Base-by-base conservation (phyloP, 805 yeast genomes). In the Dipodascopsis uninucleata region DNA sequence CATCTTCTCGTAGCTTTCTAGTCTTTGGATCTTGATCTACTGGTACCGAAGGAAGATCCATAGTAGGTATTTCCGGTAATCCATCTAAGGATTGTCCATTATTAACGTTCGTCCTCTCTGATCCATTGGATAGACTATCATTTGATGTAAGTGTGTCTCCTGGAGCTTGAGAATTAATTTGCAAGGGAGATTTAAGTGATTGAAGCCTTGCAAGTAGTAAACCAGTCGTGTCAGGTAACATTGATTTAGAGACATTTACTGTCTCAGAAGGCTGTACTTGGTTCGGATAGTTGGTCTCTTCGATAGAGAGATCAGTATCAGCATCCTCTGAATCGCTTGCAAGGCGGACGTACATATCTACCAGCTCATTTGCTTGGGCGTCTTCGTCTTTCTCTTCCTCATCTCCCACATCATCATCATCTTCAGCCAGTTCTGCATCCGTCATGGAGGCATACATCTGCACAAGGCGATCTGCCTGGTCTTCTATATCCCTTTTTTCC, bases 1-100 rank as follows among this genome's bases (percentile, higher is more conserved):
- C 45, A 21, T 50, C 53, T 28, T 43, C 53, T 10, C 43, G 39
- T 17, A 50, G 45, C 34, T 50, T 50, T 23, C 18, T 16, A n/a
- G 37, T 35, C 2, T 32, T 31, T 2, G 41, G 45, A 14, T 20
- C 25, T 10, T 28, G 31, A 16, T 39, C 41, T 9, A 36, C 14
- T 7, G 53, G 45, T 3, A 34, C 49, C 4, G 36, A 24, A 4
- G 53, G 53, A 17, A 50, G 17, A 2, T 45, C 8, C 10, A 46
- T 20, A 2, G 41, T 38, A 3, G 55, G 53, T 14, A 43, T 42
- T 4, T 28, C 41, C 3, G 53, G 53, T n/a, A n/a, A n/a, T n/a
- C n/a, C n/a, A n/a, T n/a, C n/a, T n/a, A n/a, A n/a, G n/a, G n/a
- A n/a, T n/a, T n/a, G n/a, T n/a, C n/a, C n/a, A n/a, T n/a, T n/a